Evolutionary conservation across 2,329 filamentous ascomycete genomes (phyloP), one percentile per base, ranked within the genome.

Genomic region (Lachnellula occidentalis): DNA sequence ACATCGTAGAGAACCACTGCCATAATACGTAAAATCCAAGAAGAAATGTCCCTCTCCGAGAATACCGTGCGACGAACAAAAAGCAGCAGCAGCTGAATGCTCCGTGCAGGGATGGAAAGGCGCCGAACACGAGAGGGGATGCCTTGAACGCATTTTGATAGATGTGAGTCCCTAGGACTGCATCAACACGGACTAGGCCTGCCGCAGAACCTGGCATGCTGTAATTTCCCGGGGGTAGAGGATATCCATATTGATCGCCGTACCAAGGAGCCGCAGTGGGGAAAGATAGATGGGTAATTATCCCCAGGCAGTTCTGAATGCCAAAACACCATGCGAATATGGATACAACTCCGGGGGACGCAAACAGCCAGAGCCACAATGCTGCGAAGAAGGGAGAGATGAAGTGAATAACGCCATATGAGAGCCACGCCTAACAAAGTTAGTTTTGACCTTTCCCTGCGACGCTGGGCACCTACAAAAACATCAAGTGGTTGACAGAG

Each of bases 1-100:
- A 96, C 90, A 96, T 95, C 63, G 92, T 96, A 3, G 92, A 87
- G 88, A 92, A 96, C 88, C 90, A 96, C 63, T 96, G 84, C 92
- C 92, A 96, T 64, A 87, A 78, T 34, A 88, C 87, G 72, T 96
- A 96, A 24, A 66, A 66, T 3, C 64, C 64, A 60, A 83, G 78
- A 54, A 91, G 79, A 73, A 92, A 95, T 50, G 91, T 73, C 11
- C 86, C 83, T 61, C 87, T 85, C 24, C 59, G 52, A 9, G 64
- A 66, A 48, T 66, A 66, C 19, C 64, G 45, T 1, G 59, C 62
- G 62, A 94, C 80, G 57, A 82, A 83, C 14, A 92, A 91, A 76
- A 96, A 96, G 69, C 89, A 85, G 72, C 94, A 88, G 71, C 87
- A 88, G 82, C 96, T 88, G 76, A 96, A 96, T 21, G 86, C 92